These are phyloP conservation scores for Agastache rugosa DNA, from an alignment of 257 asterid species.

Conservation along the genomic window DNA sequence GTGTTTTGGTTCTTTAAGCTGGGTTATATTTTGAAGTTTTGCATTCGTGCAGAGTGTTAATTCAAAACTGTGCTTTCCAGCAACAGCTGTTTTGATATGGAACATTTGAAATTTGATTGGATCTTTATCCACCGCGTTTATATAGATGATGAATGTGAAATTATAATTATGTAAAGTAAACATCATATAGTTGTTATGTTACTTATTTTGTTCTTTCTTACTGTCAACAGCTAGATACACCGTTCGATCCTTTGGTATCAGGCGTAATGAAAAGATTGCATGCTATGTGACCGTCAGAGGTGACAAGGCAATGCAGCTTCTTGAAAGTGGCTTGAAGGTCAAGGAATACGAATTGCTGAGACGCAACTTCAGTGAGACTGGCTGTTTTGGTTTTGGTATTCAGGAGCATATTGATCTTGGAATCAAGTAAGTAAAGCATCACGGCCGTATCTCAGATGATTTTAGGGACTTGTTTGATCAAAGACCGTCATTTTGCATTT, in stretches of 20 bases:
- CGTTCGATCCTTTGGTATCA: slow-evolving; percentile 57
- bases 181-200: neutral
- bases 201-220: neutral
- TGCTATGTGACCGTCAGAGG: slow-evolving; percentile 64
- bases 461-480: neutral
- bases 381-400: slow-evolving; percentile 62
- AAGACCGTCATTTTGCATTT: neutral
- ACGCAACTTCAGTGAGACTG: slow-evolving; percentile 60
- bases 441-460: neutral
- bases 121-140: neutral
- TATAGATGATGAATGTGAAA: neutral
- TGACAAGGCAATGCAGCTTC: slow-evolving; percentile 66
- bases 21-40: neutral
- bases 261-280: slow-evolving; percentile 62
- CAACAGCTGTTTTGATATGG: neutral
- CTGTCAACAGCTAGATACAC: slow-evolving; percentile 56
- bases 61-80: too few relatives aligned
- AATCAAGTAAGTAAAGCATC: slow-evolving; percentile 49
- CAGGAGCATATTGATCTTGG: slow-evolving; percentile 69
- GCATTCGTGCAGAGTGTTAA: neutral
- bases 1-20: neutral
- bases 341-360: slow-evolving; percentile 61
- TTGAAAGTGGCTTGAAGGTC: slow-evolving; percentile 64
- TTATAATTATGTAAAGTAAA: neutral
- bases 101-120: neutral